A percentile compares a stretch with the other conserved stretches of the same genome.
phyloP scores from a whole-genome alignment of 345 rosid genomes.

The Trapa bicornis region DNA sequence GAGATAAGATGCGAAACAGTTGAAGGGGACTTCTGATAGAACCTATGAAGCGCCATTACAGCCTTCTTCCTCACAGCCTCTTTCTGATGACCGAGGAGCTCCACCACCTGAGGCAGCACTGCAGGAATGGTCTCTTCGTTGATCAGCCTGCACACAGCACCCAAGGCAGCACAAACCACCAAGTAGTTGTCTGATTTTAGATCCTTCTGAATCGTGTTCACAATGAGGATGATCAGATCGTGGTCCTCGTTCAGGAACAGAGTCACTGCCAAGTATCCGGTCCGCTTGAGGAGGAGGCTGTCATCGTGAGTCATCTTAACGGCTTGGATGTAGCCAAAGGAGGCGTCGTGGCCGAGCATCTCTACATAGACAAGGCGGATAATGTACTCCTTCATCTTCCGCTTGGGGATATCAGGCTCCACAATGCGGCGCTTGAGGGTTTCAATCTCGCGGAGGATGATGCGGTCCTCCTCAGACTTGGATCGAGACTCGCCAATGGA shows the following conservation, averaged over 20 bases:
- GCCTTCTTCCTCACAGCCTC: slow-evolving; percentile 98
- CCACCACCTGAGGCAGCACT: slow-evolving; percentile 83
- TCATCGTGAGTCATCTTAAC: slow-evolving; percentile 99
- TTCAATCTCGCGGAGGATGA: slow-evolving; percentile 84
- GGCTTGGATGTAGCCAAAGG: slow-evolving; percentile 95
- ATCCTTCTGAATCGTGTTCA: slow-evolving; percentile 95
- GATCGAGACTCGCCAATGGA: slow-evolving; percentile 99
- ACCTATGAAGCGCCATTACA: slow-evolving; percentile 92
- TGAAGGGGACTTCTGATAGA: slow-evolving; percentile 77
- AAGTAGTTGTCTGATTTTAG: slow-evolving; percentile 79
- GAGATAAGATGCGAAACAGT: slow-evolving; percentile 79
- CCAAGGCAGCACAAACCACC: slow-evolving; percentile 80
- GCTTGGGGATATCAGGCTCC: slow-evolving; percentile 82
- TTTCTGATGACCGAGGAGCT: slow-evolving; percentile 63
- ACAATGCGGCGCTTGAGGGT: slow-evolving; percentile 71
- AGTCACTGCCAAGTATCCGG: slow-evolving; percentile 92
- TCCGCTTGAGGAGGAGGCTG: slow-evolving; percentile 60
- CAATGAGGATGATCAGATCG: slow-evolving; percentile 83
- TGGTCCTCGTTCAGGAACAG: slow-evolving; percentile 90
- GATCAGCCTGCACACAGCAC: slow-evolving; percentile 79
- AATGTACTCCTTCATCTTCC: slow-evolving; percentile 93
- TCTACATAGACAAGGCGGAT: slow-evolving; percentile 79
- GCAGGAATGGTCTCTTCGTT: slow-evolving; percentile 99
- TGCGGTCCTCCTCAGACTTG: slow-evolving; percentile 96
- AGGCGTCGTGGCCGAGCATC: slow-evolving; percentile 98